Percentiles rank a stretch among this genome's conserved stretches.
These are phyloP conservation scores for Lasiodiplodia citricola DNA, from an alignment of 2,329 filamentous ascomycete species.

Conservation along the genomic window DNA sequence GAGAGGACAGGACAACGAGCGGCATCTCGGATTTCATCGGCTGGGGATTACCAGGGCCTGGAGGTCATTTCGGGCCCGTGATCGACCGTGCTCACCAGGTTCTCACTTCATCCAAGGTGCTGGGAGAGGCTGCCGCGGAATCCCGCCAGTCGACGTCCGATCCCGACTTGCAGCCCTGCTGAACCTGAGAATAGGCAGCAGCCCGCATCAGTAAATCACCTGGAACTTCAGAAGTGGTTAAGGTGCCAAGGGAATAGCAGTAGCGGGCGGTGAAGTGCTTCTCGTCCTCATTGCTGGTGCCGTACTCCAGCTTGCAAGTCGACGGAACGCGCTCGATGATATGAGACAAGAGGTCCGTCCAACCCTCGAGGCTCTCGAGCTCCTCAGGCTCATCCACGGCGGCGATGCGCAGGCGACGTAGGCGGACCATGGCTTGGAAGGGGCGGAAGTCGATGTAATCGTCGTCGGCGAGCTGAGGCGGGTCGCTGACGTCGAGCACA, in stretches of 20 bases:
- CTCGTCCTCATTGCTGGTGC: background rate
- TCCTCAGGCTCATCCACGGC: background rate
- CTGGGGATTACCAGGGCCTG: too few species aligned
- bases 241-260: background rate
- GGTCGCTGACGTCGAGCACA: slow-evolving; percentile 9
- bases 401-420: slow-evolving; percentile 7
- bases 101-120: background rate
- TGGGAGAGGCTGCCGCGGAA: too few species aligned
- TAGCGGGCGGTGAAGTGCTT: background rate
- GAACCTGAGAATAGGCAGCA: background rate
- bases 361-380: background rate
- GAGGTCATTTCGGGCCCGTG: too few species aligned
- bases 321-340: slow-evolving; percentile 22
- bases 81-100: background rate
- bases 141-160: slow-evolving; percentile 5
- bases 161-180: slow-evolving; percentile 12
- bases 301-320: slow-evolving; percentile 1
- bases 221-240: background rate
- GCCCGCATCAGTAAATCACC: background rate
- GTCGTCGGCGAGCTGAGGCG: background rate
- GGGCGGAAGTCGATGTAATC: slow-evolving; percentile 13
- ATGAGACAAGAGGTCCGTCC: background rate
- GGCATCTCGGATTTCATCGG: too few species aligned
- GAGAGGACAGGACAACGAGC: too few species aligned
- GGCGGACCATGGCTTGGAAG: slow-evolving; percentile 7